phyloP scores from a whole-genome alignment of 148 eudicot species.

The Cornus florida region DNA sequence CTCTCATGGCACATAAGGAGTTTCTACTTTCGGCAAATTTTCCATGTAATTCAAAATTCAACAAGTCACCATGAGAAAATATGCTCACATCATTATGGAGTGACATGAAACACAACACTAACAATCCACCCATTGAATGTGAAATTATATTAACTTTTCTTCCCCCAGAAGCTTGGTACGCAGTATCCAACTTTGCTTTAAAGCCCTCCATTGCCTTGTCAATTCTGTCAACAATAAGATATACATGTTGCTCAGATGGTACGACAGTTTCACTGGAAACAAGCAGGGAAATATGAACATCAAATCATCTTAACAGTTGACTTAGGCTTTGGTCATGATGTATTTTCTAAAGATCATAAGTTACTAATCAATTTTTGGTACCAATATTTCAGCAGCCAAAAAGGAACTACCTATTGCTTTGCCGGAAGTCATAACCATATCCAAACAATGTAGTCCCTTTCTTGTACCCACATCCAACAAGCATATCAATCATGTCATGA shows the following conservation, averaged over 20 bases:
- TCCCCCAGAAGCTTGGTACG: conserved; percentile 82
- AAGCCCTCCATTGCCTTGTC: conserved; percentile 78
- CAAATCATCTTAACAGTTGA: background rate
- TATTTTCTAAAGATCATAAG: background rate
- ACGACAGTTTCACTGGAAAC: background rate
- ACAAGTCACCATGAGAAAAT: conserved; percentile 21
- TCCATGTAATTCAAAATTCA: background rate
- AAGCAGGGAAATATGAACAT: background rate
- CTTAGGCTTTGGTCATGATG: background rate
- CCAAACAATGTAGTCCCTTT: conserved; percentile 97
- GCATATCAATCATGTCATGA: conserved; percentile 97
- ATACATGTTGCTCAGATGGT: background rate
- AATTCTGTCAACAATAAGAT: conserved; percentile 46
- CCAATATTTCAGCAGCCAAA: background rate
- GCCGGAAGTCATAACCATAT: conserved; percentile 92
- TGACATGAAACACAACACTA: conserved; percentile 72
- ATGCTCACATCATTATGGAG: conserved; percentile 69
- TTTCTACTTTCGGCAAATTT: background rate
- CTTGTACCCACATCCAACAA: conserved; percentile 76
- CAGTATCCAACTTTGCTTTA: conserved; percentile 63
- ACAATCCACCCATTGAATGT: conserved; percentile 98
- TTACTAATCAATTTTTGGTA: background rate
- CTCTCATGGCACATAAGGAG: background rate
- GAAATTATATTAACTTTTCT: conserved; percentile 85
- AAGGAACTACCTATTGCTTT: conserved; percentile 75